These are phyloP conservation scores for Picea abies DNA, from an alignment of 83 land plant genomes.

Conservation along the genomic window DNA sequence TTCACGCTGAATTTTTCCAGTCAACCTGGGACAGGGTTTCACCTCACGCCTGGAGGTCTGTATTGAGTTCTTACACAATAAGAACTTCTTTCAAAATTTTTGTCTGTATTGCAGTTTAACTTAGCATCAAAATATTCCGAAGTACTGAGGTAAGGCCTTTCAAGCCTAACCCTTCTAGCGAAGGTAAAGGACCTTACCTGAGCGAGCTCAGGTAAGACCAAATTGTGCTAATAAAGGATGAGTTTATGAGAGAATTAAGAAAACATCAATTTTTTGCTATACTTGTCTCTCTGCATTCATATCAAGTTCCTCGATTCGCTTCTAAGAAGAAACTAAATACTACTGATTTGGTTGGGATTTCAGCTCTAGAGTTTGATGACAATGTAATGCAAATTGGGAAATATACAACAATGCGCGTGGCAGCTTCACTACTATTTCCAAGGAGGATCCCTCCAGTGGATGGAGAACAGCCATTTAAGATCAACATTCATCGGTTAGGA, in stretches of 20 bases:
- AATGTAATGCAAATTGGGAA: constrained; percentile 29
- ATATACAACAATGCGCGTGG: constrained; percentile 39
- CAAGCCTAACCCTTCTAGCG: no score
- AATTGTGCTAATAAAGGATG: no score
- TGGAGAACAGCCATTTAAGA: constrained; percentile 26
- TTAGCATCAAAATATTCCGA: neutral
- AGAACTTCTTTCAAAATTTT: neutral
- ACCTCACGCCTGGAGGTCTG: constrained; percentile 42
- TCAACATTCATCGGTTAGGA: constrained; percentile 29
- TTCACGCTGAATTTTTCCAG: constrained; percentile 33
- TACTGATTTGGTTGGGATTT: neutral
- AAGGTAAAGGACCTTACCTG: no score
- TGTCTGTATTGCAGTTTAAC: neutral
- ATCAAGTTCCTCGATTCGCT: neutral
- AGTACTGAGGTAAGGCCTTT: no score
- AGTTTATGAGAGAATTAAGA: neutral
- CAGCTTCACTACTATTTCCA: constrained; percentile 36
- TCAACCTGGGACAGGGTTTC: constrained; percentile 36
- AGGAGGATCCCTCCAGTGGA: constrained; percentile 24
- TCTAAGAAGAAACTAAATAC: neutral
- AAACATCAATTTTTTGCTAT: neutral
- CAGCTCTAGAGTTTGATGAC: constrained; percentile 42
- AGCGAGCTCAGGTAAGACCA: no score
- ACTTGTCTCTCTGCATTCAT: neutral
- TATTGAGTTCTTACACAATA: neutral